Evolutionary conservation across 305 asterid species (phyloP).

Genomic region (Nicotiana rustica): DNA sequence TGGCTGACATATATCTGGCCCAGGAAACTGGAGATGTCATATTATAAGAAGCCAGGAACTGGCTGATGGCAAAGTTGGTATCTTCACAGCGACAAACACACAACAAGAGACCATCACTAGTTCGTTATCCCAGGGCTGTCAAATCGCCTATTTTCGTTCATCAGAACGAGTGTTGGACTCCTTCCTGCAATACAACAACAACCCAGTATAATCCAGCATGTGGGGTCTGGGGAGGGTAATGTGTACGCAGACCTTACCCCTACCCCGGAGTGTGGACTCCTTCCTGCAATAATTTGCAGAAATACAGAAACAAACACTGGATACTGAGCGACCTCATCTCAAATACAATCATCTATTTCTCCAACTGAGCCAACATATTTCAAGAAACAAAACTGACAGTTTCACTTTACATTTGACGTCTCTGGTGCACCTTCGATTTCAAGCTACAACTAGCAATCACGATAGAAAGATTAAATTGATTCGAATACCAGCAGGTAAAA

Average conservation of each 20-base stretch:
- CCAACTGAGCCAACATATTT: background rate
- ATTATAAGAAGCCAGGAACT: background rate
- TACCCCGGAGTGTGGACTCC: background rate
- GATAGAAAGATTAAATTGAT: slow-evolving; percentile 5
- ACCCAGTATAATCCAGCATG: too few species aligned
- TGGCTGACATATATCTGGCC: too few species aligned
- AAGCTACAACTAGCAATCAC: slow-evolving; percentile 8
- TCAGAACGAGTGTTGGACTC: background rate
- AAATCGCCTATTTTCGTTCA: background rate
- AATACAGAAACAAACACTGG: background rate
- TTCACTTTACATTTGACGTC: slow-evolving; percentile 17
- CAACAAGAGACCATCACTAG: background rate
- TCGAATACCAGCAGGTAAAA: background rate
- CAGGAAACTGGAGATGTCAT: background rate
- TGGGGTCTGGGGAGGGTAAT: too few species aligned
- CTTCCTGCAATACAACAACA: background rate
- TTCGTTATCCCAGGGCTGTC: background rate
- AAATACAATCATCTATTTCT: background rate
- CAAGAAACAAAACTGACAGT: background rate
- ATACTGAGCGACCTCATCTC: background rate
- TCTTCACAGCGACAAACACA: background rate
- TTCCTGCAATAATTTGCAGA: background rate
- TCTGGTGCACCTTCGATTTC: background rate
- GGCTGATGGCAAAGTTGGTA: background rate
- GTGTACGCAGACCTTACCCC: too few species aligned